Base-by-base conservation (phyloP, 1,284 basidiomycete species). In the Coniferiporia sulphurascens region DNA sequence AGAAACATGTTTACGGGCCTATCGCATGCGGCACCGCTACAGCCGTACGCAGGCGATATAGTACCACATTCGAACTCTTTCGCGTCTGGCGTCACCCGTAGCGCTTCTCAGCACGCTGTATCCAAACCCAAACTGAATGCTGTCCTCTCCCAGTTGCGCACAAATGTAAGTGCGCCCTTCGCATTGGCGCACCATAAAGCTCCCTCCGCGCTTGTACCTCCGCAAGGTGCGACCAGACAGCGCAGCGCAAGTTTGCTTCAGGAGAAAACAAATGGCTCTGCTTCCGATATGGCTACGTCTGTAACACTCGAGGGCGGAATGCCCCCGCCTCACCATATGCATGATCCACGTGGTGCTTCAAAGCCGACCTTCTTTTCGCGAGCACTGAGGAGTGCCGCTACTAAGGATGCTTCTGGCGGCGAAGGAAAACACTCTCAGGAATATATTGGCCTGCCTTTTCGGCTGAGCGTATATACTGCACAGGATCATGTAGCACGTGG, bases 371-470 rank as follows among this genome's bases (percentile, higher is more conserved):
- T 81, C 65, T 67, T 82, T 21, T 78, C 82, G 5, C 60, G 46
- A 9, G 60, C 60, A 9, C 27, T 62, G 32, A 50, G 60, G 22
- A 62, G 60, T 48, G 56, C 55, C 22, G 46, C 58, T 4, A 41
- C 43, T 3, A 46, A 54, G 15, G 58, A 59, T 38, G 52, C 51
- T 15, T 27, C 13, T 32, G 35, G 45, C 41, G 12, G 27, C 17
- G 45, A 52, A 27, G 36, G 13, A 21, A 36, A 32, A 55, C 34
- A 45, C 4, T 51, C 46, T 19, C 63, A 69, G 55, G 65, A 74
- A 6, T 78, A 81, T 32, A 72, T 87, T 32, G 74, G 81, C 1
- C 77, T 89, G 5, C 89, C 89, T 0, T 91, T 91, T 68, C 78
- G 79, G 27, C 71, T 91, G 17, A 86, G 80, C 64, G 75, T 91